These are phyloP conservation scores for Chytridium lagenaria DNA, from an alignment of 371 early-diverging fungal genomes.

Conservation along the genomic window DNA sequence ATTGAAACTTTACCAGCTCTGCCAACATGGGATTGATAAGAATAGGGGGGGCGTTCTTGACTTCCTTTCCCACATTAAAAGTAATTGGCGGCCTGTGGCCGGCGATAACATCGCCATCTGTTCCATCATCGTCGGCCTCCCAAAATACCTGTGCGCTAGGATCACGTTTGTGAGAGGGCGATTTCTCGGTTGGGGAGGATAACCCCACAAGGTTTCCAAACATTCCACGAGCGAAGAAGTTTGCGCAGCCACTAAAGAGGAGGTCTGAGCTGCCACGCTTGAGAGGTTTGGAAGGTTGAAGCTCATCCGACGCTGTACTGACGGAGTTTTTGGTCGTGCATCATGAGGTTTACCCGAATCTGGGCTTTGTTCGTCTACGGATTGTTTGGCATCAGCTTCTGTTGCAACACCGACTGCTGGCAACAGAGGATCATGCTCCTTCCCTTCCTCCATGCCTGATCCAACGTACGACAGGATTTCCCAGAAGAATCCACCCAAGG, in stretches of 20 bases:
- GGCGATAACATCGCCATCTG: not conserved
- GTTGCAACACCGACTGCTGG: not conserved
- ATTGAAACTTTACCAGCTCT: not conserved
- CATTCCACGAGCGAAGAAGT: no score
- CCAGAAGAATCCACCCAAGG: not conserved
- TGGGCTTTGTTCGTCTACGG: not conserved
- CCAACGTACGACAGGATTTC: constrained; percentile 5
- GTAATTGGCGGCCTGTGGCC: not conserved
- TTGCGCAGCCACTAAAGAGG: not conserved
- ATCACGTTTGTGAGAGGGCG: not conserved
- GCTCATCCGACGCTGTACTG: not conserved
- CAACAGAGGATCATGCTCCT: not conserved
- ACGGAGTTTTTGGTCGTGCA: not conserved
- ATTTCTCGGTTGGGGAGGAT: not conserved
- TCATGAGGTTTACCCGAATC: no score
- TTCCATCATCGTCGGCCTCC: not conserved
- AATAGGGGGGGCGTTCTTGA: not conserved
- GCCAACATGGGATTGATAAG: not conserved
- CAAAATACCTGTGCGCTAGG: constrained; percentile 3
- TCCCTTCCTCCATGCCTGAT: constrained; percentile 1
- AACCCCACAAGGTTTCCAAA: constrained; percentile 2
- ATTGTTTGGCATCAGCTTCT: no score
- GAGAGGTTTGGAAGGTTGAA: constrained; percentile 8
- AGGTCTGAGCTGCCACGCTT: not conserved
- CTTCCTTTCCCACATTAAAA: not conserved